Percentiles rank a stretch among this genome's conserved stretches.
Evolutionary conservation across 441 rosid genomes (phyloP).

Genomic region (Theobroma grandiflorum): DNA sequence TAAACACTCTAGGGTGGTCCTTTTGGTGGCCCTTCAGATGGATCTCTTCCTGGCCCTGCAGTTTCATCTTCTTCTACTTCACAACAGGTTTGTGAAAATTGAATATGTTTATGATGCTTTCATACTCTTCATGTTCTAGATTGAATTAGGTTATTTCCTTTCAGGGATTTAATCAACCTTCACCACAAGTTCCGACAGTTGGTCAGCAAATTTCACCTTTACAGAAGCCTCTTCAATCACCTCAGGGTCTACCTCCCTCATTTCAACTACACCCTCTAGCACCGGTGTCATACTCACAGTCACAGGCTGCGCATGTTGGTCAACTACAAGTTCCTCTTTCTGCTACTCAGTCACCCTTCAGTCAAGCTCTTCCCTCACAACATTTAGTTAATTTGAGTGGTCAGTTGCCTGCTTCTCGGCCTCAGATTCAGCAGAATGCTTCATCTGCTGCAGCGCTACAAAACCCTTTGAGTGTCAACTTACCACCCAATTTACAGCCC

Average conservation of each 20-base stretch:
- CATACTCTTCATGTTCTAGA: conserved; percentile 14
- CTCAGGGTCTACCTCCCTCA: conserved; percentile 60
- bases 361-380: conserved; percentile 56
- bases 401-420: conserved; percentile 65
- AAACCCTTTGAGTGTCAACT: conserved; percentile 57
- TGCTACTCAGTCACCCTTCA: conserved; percentile 54
- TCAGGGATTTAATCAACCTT: conserved; percentile 58
- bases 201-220: conserved; percentile 73
- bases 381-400: conserved; percentile 57
- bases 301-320: conserved; percentile 45
- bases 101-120: conserved; percentile 21
- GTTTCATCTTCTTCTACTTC: conserved; percentile 56
- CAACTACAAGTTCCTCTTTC: conserved; percentile 45
- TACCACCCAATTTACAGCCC: conserved; percentile 58
- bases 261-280: conserved; percentile 59
- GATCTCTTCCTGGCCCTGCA: conserved; percentile 54
- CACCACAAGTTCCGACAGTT: conserved; percentile 54
- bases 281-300: conserved; percentile 53
- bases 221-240: conserved; percentile 70
- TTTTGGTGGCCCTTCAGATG: conserved; percentile 60
- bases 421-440: conserved; percentile 56
- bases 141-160: conserved; percentile 31
- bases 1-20: conserved; percentile 51
- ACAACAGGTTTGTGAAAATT: conserved; percentile 54
- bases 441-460: conserved; percentile 55